Percentiles rank a stretch among this genome's conserved stretches.
These are phyloP conservation scores for Lepraria neglecta DNA, from an alignment of 495 filamentous ascomycete genomes.

Conservation along the genomic window DNA sequence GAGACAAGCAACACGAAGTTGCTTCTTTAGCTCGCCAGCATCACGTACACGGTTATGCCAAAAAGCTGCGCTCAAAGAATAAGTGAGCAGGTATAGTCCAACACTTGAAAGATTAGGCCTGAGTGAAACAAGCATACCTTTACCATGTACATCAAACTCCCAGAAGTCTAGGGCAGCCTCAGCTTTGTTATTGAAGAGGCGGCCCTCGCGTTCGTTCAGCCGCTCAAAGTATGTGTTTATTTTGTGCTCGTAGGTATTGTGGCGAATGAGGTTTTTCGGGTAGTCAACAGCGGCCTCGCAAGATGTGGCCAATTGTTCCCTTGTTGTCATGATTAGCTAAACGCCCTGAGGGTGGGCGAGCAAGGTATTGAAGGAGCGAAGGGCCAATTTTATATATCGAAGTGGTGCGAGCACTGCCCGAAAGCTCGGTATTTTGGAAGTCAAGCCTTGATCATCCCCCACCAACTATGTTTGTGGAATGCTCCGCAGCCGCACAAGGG, in stretches of 20 bases:
- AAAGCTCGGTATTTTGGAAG: too few species aligned
- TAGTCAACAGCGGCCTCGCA: slow-evolving; percentile 18
- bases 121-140: too few species aligned
- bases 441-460: too few species aligned
- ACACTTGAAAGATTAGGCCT: too few species aligned
- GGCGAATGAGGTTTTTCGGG: slow-evolving; percentile 21
- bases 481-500: too few species aligned
- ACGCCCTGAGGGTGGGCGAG: too few species aligned
- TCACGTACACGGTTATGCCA: background rate
- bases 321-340: too few species aligned
- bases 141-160: slow-evolving; percentile 21
- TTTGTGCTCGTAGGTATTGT: slow-evolving; percentile 9
- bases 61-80: background rate
- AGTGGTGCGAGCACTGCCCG: too few species aligned
- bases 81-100: too few species aligned
- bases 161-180: slow-evolving; percentile 24
- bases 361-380: too few species aligned
- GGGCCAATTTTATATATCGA: too few species aligned
- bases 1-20: slow-evolving; percentile 9
- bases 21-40: slow-evolving; percentile 7
- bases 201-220: slow-evolving; percentile 16
- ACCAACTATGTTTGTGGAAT: too few species aligned
- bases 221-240: slow-evolving; percentile 15
- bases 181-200: slow-evolving; percentile 20
- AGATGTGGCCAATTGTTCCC: slow-evolving; percentile 17